Conservation (phyloP, 1,284 basidiomycete species). For the Sporisorium sorghi region DNA sequence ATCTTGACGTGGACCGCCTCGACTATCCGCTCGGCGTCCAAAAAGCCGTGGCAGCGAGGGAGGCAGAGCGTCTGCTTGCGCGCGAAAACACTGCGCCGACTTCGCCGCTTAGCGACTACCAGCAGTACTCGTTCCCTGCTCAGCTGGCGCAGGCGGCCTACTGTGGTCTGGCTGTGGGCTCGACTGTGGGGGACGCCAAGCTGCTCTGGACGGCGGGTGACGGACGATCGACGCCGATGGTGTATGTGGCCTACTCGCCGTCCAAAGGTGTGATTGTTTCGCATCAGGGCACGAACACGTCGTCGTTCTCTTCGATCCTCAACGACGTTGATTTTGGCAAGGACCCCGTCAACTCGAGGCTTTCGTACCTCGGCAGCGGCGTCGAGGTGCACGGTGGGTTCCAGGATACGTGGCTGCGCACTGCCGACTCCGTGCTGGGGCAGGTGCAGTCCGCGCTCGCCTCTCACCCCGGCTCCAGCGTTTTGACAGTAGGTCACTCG, state of each 20-base stretch:
- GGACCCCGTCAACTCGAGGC: conserved; percentile 40
- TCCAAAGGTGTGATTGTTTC: conserved; percentile 52
- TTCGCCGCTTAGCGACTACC: conserved; percentile 32
- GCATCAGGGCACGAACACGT: conserved; percentile 58
- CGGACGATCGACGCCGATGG: conserved; percentile 44
- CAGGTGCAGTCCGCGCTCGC: conserved; percentile 50
- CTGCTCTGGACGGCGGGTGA: conserved; percentile 58
- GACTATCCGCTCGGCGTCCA: conserved; percentile 26
- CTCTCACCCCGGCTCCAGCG: conserved; percentile 33
- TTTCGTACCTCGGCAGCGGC: conserved; percentile 33
- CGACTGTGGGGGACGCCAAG: conserved; percentile 47
- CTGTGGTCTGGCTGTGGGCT: conserved; percentile 36
- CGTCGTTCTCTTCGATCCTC: conserved; percentile 43
- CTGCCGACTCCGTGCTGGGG: conserved; percentile 44
- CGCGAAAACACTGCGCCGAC: conserved; percentile 33
- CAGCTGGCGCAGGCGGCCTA: conserved; percentile 53
- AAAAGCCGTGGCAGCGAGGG: conserved; percentile 20
- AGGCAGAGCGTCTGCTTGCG: conserved; percentile 18
- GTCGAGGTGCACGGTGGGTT: conserved; percentile 57
- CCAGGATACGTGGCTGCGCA: conserved; percentile 56
- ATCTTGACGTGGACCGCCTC: conserved; percentile 8
- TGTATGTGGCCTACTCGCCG: conserved; percentile 53
- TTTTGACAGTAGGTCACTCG: conserved; percentile 60
- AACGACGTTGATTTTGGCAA: conserved; percentile 50
- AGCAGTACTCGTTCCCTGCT: conserved; percentile 47